These are phyloP conservation scores for Penicillium ochrochloron DNA, from an alignment of 495 filamentous ascomycete genomes.

Conservation along the genomic window DNA sequence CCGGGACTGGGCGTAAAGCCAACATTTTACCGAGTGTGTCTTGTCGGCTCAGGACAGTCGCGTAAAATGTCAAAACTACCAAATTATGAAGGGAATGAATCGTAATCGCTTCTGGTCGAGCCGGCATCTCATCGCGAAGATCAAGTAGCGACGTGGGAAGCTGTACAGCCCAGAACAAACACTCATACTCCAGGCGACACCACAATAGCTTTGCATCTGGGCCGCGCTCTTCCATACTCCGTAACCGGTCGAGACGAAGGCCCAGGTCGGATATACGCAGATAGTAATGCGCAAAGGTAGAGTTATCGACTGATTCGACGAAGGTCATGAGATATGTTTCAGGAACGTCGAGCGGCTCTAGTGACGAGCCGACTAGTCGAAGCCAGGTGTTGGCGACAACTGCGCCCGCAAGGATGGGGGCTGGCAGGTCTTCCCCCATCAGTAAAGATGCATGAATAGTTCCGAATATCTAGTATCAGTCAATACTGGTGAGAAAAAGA, in stretches of 20 bases:
- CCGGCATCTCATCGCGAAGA: conserved; percentile 6
- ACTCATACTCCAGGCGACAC: conserved; percentile 14
- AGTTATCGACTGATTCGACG: background rate
- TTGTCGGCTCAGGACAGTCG: background rate
- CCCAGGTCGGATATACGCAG: background rate
- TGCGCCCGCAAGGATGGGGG: background rate
- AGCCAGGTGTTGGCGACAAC: background rate
- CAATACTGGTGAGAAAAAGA: background rate
- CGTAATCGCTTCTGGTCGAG: background rate
- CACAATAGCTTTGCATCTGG: conserved; percentile 13
- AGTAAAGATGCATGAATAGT: background rate
- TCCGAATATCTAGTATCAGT: background rate
- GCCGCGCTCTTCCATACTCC: background rate
- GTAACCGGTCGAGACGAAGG: background rate
- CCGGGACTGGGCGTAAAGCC: background rate
- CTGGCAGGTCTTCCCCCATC: background rate
- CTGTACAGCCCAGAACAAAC: conserved; percentile 16
- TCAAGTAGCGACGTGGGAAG: conserved; percentile 11
- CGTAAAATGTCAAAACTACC: background rate
- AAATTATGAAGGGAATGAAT: background rate
- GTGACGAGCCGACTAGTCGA: background rate
- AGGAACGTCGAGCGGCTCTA: background rate
- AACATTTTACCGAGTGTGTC: background rate
- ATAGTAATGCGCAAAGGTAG: background rate
- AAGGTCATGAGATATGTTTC: background rate